Conservation (phyloP, 169 alveolate species). For the Plasmodium coatneyi region DNA sequence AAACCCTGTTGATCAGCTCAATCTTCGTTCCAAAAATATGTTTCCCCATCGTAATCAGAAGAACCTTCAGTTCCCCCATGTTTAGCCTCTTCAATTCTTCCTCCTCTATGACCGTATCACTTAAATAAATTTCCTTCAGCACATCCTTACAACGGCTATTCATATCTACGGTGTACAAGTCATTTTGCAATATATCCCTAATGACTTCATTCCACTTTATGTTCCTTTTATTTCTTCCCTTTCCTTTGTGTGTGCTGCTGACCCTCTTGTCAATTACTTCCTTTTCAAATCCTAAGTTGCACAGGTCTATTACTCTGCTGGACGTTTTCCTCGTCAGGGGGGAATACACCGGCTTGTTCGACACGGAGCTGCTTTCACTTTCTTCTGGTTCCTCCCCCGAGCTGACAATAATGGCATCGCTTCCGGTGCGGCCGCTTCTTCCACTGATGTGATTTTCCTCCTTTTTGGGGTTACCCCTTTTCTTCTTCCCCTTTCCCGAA, state of each 20-base stretch:
- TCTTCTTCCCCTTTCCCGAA: background rate
- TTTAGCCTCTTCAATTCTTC: conserved; percentile 25
- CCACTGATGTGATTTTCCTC: background rate
- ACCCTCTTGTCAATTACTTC: conserved; percentile 34
- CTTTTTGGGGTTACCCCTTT: background rate
- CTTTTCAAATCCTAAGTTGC: conserved; percentile 68
- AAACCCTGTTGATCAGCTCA: conserved; percentile 44
- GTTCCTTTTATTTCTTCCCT: conserved; percentile 17
- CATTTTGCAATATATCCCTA: conserved; percentile 20
- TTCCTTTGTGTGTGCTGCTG: conserved; percentile 6
- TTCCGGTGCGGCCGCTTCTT: background rate
- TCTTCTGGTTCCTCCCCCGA: background rate
- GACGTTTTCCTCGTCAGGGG: conserved; percentile 68
- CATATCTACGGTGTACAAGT: conserved; percentile 42
- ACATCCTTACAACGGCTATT: conserved; percentile 41
- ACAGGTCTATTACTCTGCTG: conserved; percentile 53
- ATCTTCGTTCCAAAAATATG: conserved; percentile 72
- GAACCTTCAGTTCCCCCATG: conserved; percentile 68
- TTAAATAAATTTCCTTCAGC: conserved; percentile 30
- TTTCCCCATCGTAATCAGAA: conserved; percentile 65
- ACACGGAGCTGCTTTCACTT: background rate
- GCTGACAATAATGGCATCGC: conserved; percentile 4
- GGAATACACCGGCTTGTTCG: conserved; percentile 22
- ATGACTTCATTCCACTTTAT: conserved; percentile 37
- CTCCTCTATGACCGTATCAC: conserved; percentile 1